These are phyloP conservation scores for Trichomonascaceae sp. DNA, from an alignment of 1,139 yeast genomes.

Conservation along the genomic window DNA sequence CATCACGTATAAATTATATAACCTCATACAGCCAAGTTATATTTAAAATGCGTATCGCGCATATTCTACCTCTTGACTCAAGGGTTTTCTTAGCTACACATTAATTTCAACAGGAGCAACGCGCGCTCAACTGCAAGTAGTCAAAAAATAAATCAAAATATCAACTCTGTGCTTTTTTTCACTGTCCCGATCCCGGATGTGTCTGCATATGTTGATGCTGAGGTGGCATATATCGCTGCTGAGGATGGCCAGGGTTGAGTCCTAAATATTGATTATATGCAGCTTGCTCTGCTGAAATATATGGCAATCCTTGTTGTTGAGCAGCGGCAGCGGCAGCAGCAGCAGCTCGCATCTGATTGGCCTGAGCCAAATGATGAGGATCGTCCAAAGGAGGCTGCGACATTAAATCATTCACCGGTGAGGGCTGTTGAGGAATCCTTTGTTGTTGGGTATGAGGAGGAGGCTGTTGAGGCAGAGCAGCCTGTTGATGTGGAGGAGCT, in stretches of 20 bases:
- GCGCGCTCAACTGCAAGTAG: not conserved
- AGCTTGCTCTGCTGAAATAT: conserved; percentile 28
- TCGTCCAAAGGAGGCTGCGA: conserved; percentile 9
- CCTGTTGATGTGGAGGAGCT: conserved; percentile 16
- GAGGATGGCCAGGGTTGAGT: conserved; percentile 15
- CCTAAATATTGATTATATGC: conserved; percentile 26
- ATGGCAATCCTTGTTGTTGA: conserved; percentile 13
- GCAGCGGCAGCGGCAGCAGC: conserved; percentile 12
- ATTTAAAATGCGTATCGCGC: not conserved
- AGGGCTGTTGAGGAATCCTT: conserved; percentile 13
- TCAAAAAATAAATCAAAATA: not conserved
- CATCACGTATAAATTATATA: not conserved
- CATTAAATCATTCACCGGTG: conserved; percentile 13
- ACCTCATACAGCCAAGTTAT: not conserved
- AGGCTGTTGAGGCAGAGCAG: conserved; percentile 13
- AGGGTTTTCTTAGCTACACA: not conserved
- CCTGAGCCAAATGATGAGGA: conserved; percentile 10
- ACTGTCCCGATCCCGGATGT: conserved; percentile 17
- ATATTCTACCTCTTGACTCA: not conserved
- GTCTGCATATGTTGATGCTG: conserved; percentile 21
- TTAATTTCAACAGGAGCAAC: not conserved
- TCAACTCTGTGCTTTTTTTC: not conserved
- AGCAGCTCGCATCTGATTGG: conserved; percentile 9
- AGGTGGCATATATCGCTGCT: conserved; percentile 21
- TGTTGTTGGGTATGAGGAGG: conserved; percentile 12